Percentiles rank a stretch among this genome's conserved stretches.
phyloP scores from a whole-genome alignment of 768 basidiomycete species.

The Leccinum longicurvipes region DNA sequence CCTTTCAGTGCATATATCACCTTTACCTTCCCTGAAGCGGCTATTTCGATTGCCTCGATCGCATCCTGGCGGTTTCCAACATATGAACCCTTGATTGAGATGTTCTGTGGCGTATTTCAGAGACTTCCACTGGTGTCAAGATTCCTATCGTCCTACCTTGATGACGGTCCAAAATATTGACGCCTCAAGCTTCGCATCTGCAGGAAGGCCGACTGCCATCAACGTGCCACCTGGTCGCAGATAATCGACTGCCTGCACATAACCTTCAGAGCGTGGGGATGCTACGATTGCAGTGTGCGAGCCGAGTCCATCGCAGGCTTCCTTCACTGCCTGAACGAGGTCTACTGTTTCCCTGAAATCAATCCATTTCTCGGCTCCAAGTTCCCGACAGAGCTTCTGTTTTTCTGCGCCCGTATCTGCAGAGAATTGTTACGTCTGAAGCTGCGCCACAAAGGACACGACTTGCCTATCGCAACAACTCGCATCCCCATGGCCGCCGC shows the following conservation, averaged over 20 bases:
- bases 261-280: slow-evolving; percentile 43
- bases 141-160: slow-evolving; percentile 37
- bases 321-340: slow-evolving; percentile 61
- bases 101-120: slow-evolving; percentile 18
- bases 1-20: slow-evolving; percentile 47
- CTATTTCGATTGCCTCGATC: slow-evolving; percentile 74
- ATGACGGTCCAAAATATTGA: slow-evolving; percentile 72
- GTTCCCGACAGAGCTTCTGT: slow-evolving; percentile 50
- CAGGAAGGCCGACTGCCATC: slow-evolving; percentile 78
- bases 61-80: slow-evolving; percentile 82
- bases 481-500: slow-evolving; percentile 73
- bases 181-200: slow-evolving; percentile 51
- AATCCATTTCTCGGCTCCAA: slow-evolving; percentile 75
- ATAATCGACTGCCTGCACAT: slow-evolving; percentile 66
- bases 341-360: slow-evolving; percentile 72
- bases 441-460: no score
- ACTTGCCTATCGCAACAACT: slow-evolving; percentile 67
- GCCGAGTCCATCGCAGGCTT: slow-evolving; percentile 61
- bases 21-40: slow-evolving; percentile 66
- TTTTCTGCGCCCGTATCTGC: slow-evolving; percentile 75
- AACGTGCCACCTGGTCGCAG: slow-evolving; percentile 68
- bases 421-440: background rate
- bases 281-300: slow-evolving; percentile 70
- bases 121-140: no score
- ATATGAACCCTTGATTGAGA: slow-evolving; percentile 35